These are phyloP conservation scores for Linnemannia exigua DNA, from an alignment of 192 early-diverging fungal species.

Conservation along the genomic window DNA sequence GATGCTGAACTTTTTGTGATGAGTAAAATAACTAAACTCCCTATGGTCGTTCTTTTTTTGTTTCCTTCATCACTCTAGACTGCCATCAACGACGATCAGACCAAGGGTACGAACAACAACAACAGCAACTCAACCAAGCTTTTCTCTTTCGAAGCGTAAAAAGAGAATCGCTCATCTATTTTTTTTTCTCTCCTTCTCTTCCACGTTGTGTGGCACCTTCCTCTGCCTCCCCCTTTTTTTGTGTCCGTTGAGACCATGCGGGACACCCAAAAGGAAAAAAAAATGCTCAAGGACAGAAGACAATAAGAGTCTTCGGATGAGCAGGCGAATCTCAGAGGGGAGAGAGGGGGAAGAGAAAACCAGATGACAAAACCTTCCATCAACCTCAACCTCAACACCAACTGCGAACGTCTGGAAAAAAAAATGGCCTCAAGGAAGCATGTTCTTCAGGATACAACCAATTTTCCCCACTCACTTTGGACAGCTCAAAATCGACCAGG, in stretches of 20 bases:
- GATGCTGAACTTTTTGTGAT: not conserved
- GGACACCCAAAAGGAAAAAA: not conserved
- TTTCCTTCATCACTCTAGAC: constrained; percentile 12
- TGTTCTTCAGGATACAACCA: not conserved
- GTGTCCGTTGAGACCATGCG: not conserved
- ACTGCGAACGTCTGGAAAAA: no score
- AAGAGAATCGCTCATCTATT: not conserved
- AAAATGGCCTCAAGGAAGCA: not conserved
- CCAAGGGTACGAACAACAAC: constrained; percentile 35
- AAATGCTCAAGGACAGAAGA: not conserved
- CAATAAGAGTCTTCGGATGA: not conserved
- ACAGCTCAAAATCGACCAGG: no score
- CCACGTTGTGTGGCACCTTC: not conserved
- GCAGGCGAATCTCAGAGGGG: not conserved
- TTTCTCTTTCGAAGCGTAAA: not conserved
- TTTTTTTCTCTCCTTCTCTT: not conserved
- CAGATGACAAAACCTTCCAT: not conserved
- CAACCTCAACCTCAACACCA: not conserved
- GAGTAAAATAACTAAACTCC: not conserved
- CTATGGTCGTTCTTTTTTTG: not conserved
- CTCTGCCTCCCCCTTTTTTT: not conserved
- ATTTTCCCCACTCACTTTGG: not conserved
- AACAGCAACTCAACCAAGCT: not conserved
- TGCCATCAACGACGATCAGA: constrained; percentile 28
- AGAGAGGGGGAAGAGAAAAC: not conserved